Conservation (phyloP, 345 rosid genomes). For the Eucalyptus marginata region DNA sequence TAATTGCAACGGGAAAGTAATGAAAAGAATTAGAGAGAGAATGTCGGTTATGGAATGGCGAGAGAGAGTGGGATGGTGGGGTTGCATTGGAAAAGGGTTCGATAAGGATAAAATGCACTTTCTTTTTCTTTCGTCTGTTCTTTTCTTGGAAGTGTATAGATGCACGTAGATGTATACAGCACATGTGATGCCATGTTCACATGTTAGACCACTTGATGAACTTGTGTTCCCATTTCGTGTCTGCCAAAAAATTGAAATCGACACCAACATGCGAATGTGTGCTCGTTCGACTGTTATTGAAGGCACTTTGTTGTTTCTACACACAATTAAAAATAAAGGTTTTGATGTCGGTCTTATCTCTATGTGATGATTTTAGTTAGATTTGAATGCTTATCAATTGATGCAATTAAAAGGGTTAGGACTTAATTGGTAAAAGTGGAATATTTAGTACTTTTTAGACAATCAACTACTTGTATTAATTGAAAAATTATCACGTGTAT, state of each 20-base stretch:
- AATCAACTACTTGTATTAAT: not conserved
- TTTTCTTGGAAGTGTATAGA: not conserved
- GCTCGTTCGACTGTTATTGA: not conserved
- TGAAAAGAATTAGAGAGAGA: not conserved
- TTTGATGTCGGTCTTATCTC: not conserved
- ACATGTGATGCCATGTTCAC: not conserved
- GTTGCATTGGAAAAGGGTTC: not conserved
- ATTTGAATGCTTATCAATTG: not conserved
- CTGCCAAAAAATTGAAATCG: not conserved
- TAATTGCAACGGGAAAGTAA: not conserved
- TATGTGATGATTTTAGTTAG: not conserved
- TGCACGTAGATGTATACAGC: not conserved
- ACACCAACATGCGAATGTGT: not conserved
- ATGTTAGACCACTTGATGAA: not conserved
- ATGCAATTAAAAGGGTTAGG: too few species aligned
- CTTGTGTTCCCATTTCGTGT: not conserved
- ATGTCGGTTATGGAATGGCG: not conserved
- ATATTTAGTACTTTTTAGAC: not conserved
- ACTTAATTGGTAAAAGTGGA: too few species aligned
- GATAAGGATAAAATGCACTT: not conserved
- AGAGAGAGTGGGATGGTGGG: not conserved
- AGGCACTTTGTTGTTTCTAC: not conserved
- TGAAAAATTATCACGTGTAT: not conserved
- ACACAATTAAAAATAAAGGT: not conserved
- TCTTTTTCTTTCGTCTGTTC: not conserved